These are phyloP conservation scores for Trichopus zeylanicus DNA, from an alignment of 116 monocot genomes.

Conservation along the genomic window DNA sequence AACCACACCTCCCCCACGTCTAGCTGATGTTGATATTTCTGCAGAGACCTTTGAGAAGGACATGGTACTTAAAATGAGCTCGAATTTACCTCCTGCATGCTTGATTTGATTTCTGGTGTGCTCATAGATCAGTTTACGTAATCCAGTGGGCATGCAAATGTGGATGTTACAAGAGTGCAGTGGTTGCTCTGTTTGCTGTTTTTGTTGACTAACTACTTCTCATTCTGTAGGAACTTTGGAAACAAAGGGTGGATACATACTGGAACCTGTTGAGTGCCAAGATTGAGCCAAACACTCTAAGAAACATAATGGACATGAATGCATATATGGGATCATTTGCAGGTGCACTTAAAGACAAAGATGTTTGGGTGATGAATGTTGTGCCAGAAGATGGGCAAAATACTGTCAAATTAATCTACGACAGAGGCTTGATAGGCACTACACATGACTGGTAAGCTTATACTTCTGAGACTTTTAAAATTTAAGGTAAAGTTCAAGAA, in stretches of 20 bases:
- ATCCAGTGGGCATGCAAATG: not conserved
- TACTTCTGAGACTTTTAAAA: not conserved
- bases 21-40: conserved; percentile 40
- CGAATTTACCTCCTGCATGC: not conserved
- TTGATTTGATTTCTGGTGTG: not conserved
- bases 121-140: not conserved
- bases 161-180: no score
- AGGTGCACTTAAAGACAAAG: conserved; percentile 50
- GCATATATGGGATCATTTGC: conserved; percentile 73
- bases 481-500: no score
- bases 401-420: conserved; percentile 58
- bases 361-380: conserved; percentile 87
- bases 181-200: no score
- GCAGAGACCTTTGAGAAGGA: conserved; percentile 42
- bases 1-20: conserved; percentile 48
- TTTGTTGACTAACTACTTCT: not conserved
- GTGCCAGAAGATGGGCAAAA: conserved; percentile 62
- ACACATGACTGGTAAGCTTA: conserved; percentile 62
- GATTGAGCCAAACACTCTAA: conserved; percentile 34
- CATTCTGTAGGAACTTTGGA: conserved; percentile 49
- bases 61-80: conserved; percentile 20
- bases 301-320: conserved; percentile 82
- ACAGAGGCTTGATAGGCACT: conserved; percentile 67
- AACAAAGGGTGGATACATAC: conserved; percentile 37
- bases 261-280: conserved; percentile 43